These are phyloP conservation scores for Amanita phalloides DNA, from an alignment of 768 basidiomycete species.

Conservation along the genomic window DNA sequence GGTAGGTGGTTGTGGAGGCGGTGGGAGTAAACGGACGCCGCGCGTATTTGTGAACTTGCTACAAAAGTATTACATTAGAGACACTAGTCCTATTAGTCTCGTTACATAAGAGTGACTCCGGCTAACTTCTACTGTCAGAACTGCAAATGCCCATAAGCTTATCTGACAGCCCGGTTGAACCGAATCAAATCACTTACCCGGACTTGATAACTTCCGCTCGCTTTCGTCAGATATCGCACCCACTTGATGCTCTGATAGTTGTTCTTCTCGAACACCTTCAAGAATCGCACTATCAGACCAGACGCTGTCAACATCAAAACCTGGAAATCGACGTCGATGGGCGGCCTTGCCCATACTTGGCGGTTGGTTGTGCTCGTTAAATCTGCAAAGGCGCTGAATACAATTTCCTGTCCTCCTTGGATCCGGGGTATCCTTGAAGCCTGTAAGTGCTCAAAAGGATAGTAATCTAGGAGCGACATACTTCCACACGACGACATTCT, in stretches of 20 bases:
- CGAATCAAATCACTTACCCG: conserved; percentile 46
- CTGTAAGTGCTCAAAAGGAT: background rate
- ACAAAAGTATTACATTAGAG: background rate
- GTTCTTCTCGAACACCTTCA: conserved; percentile 96
- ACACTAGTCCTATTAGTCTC: background rate
- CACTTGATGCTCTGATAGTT: conserved; percentile 93
- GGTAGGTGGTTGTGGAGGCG: conserved; percentile 1
- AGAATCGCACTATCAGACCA: conserved; percentile 89
- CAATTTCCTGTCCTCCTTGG: conserved; percentile 88
- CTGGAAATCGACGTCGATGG: conserved; percentile 97
- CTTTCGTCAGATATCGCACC: conserved; percentile 92
- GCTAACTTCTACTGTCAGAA: background rate
- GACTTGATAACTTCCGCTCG: conserved; percentile 89
- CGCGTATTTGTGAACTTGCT: background rate
- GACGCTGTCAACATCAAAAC: conserved; percentile 99
- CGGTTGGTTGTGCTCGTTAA: conserved; percentile 84
- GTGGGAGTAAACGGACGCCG: background rate
- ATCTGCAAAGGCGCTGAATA: conserved; percentile 71
- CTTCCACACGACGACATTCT: conserved; percentile 99
- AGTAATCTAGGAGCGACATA: conserved; percentile 30
- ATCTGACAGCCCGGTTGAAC: background rate
- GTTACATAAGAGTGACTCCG: background rate
- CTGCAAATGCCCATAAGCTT: background rate
- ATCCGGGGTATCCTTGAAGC: conserved; percentile 73
- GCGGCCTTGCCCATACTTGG: conserved; percentile 96